phyloP scores from a whole-genome alignment of 495 filamentous ascomycete species.

The Neurospora africana region DNA sequence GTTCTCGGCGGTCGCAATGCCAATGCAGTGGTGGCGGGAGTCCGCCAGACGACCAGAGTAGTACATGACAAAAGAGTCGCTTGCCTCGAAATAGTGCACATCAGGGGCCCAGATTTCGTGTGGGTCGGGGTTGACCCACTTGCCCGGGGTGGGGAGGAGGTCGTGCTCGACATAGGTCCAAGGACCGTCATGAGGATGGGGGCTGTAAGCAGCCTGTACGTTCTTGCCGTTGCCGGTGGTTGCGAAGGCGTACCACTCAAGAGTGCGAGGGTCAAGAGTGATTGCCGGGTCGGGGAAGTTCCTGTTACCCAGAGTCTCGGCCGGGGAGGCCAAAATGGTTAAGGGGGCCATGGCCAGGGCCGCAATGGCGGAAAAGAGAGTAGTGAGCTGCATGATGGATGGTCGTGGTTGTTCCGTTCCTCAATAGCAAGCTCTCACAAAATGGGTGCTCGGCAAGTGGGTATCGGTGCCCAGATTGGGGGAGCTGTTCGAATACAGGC shows the following conservation, averaged over 20 bases:
- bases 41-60: constrained; percentile 36
- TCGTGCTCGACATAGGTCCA: constrained; percentile 19
- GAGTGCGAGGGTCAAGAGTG: constrained; percentile 13
- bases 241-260: constrained; percentile 26
- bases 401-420: background rate
- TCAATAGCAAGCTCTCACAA: background rate
- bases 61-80: constrained; percentile 46
- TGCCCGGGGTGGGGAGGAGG: constrained; percentile 15
- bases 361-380: background rate
- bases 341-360: background rate
- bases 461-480: background rate
- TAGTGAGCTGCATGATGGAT: background rate
- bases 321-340: background rate
- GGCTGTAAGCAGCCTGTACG: constrained; percentile 19
- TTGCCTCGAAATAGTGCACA: constrained; percentile 24
- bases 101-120: constrained; percentile 39
- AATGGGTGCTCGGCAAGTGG: background rate
- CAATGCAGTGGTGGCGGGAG: constrained; percentile 41
- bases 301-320: constrained; percentile 2
- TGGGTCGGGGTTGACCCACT: constrained; percentile 17
- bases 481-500: background rate
- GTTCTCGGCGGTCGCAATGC: constrained; percentile 34
- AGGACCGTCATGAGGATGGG: constrained; percentile 2
- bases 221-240: constrained; percentile 19
- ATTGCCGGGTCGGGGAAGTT: constrained; percentile 28